Base-by-base conservation (phyloP, 177 flowering plant species). In the Vitis hybrid region DNA sequence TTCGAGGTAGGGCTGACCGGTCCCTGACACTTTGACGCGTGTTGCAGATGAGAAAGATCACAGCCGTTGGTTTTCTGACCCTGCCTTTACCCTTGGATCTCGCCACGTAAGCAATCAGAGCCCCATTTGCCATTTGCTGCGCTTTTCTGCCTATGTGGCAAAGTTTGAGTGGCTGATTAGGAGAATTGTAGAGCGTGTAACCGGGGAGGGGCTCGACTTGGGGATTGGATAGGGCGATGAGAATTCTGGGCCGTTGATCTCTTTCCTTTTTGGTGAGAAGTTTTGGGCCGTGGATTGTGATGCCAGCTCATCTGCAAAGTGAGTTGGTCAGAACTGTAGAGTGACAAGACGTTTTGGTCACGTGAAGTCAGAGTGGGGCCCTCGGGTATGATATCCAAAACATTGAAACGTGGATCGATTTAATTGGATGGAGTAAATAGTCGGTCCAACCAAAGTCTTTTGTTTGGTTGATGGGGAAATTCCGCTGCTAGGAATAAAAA, bases 1-100 rank as follows among this genome's bases (percentile, higher is more conserved):
- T 57, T 67, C 78, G 59, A 67, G 74, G 74, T 64, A 45, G 63
- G 33, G 64, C 64, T 75, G 71, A 63, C 64, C 15, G 39, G 68
- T 65, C 68, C 29, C 70, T 66, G 78, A 66, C 70, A 62, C 7
- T 21, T 31, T 21, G 74, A 66, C 71, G 59, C 73, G 67, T 66
- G 74, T 29, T 16, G 4, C 12, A 21, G 26, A 33, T 62, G 29
- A 50, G 48, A 31, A 4, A 12, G 51, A 61, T 56, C 0, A 2
- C 9, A 15, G n/a, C 60, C 64, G 74, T 66, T 31, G 31, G 68
- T 66, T 70, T 16, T 2, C 45, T 39, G 45, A 39, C 45, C 6
- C 45, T 39, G 45, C 45, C 45, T 39, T 7, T 39, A 39, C 45
- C 45, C 7, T 39, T 39, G 45, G 45, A 39, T 39, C 45, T 7